Evolutionary conservation across 2,329 filamentous ascomycete species (phyloP).

Genomic region (Didymella sp.): DNA sequence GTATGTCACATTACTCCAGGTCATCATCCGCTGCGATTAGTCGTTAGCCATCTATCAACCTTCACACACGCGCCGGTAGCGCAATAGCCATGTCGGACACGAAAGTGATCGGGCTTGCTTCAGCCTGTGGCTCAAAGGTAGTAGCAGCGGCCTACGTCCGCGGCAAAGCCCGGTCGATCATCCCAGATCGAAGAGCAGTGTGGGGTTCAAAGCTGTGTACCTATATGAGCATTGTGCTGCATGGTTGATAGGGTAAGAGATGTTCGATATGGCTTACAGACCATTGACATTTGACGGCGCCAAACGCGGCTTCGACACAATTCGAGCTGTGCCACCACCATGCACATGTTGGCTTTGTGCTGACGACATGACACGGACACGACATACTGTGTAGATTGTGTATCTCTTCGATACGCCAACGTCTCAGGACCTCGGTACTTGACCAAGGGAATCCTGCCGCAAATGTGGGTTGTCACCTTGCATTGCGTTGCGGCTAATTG

Average conservation of each 20-base stretch:
- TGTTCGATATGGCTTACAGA: no score
- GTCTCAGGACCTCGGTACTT: not conserved
- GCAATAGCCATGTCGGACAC: not conserved
- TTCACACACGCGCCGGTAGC: not conserved
- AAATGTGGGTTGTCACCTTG: conserved; percentile 24
- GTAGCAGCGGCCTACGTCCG: not conserved
- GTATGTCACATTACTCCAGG: not conserved
- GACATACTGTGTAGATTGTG: not conserved
- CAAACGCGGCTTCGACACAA: conserved; percentile 1
- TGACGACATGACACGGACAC: conserved; percentile 1
- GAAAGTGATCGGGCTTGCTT: not conserved
- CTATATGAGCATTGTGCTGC: not conserved
- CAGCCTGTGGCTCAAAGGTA: not conserved
- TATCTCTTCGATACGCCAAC: not conserved
- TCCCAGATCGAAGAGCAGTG: not conserved
- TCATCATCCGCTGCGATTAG: not conserved
- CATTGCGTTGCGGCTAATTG: conserved; percentile 16
- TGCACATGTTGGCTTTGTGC: not conserved
- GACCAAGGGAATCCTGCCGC: conserved; percentile 17
- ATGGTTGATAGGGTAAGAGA: not conserved
- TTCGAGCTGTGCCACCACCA: not conserved
- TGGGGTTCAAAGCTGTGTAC: not conserved
- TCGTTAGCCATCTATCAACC: not conserved
- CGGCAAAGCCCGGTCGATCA: conserved; percentile 3
- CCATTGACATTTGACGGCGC: not conserved